Evolutionary conservation across 495 filamentous ascomycete genomes (phyloP).

Genomic region (Bacidia gigantensis): DNA sequence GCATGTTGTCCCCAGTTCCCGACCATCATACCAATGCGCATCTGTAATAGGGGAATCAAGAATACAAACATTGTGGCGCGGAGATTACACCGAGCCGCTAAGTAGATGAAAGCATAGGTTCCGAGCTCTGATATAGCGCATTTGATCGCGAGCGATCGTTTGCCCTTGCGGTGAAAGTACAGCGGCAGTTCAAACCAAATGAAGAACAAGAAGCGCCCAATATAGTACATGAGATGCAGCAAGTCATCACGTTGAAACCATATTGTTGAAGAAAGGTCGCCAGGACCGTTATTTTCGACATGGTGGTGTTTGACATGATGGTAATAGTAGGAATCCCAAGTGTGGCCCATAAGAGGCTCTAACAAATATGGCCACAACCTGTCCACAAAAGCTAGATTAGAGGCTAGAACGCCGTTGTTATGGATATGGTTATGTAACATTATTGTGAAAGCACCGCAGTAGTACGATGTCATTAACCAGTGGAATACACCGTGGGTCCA

Average conservation of each 20-base stretch:
- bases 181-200: constrained; percentile 61
- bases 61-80: constrained; percentile 45
- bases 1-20: constrained; percentile 71
- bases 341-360: constrained; percentile 67
- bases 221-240: constrained; percentile 49
- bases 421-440: constrained; percentile 80
- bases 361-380: constrained; percentile 53
- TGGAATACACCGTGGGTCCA: constrained; percentile 52
- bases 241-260: constrained; percentile 59
- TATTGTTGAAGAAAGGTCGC: constrained; percentile 62
- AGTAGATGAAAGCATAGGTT: constrained; percentile 36
- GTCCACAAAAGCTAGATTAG: constrained; percentile 40
- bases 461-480: constrained; percentile 45
- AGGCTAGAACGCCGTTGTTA: constrained; percentile 50
- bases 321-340: constrained; percentile 73
- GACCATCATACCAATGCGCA: constrained; percentile 54
- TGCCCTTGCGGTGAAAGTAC: constrained; percentile 51
- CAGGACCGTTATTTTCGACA: constrained; percentile 65
- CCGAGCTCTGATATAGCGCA: constrained; percentile 42
- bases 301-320: constrained; percentile 81
- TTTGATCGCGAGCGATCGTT: constrained; percentile 35
- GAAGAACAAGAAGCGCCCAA: constrained; percentile 56
- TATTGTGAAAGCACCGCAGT: constrained; percentile 58
- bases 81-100: constrained; percentile 33
- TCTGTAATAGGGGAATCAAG: constrained; percentile 42